Percentiles rank a stretch among this genome's conserved stretches.
These are phyloP conservation scores for Candida pseudofarinosa DNA, from an alignment of 805 yeast species.

Conservation along the genomic window DNA sequence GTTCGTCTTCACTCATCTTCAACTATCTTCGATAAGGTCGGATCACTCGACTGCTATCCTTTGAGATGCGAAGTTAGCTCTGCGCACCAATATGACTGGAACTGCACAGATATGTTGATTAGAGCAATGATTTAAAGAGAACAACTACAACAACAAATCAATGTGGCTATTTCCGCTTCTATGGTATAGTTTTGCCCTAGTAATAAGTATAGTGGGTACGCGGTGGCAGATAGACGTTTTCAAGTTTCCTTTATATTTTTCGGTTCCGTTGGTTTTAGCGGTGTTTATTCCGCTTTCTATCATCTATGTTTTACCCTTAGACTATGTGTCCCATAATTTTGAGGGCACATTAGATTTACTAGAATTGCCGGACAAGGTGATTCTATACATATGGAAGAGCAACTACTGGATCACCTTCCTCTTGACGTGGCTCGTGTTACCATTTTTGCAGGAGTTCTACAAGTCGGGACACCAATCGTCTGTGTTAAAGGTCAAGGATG, in stretches of 20 bases:
- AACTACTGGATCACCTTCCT: constrained; percentile 78
- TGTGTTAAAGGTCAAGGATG: constrained; percentile 46
- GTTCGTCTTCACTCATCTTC: not conserved
- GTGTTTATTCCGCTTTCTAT: constrained; percentile 74
- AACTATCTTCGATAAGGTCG: not conserved
- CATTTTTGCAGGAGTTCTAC: constrained; percentile 68
- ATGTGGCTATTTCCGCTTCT: constrained; percentile 26
- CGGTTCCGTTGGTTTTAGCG: constrained; percentile 50
- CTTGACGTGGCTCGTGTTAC: constrained; percentile 76
- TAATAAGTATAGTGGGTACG: constrained; percentile 28
- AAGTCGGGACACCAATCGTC: constrained; percentile 62
- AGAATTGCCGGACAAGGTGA: constrained; percentile 40
- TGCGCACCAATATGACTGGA: not conserved
- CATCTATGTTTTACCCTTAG: constrained; percentile 69
- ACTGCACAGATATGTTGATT: not conserved
- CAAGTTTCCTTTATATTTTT: constrained; percentile 37
- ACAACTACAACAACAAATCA: not conserved
- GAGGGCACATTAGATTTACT: constrained; percentile 38
- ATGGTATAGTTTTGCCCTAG: constrained; percentile 25
- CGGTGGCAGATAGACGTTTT: constrained; percentile 33
- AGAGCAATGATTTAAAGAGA: not conserved
- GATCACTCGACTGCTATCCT: not conserved
- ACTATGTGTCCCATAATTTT: constrained; percentile 54
- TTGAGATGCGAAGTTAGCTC: not conserved
- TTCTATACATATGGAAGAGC: constrained; percentile 63